phyloP scores from a whole-genome alignment of 2,329 filamentous ascomycete genomes.

The Aspergillus amoenus region DNA sequence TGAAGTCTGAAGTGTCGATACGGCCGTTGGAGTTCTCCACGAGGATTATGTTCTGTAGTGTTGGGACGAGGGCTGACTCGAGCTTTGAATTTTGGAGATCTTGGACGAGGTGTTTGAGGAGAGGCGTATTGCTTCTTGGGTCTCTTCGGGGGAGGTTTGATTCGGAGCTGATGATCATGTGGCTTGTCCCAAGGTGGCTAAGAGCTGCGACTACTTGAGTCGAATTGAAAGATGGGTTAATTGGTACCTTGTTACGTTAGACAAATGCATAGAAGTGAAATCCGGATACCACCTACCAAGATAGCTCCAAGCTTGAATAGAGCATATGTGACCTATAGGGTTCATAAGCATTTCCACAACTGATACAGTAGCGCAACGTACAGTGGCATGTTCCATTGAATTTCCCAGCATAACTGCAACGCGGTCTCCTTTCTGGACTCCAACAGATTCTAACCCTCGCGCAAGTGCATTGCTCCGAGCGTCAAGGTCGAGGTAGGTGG shows the following conservation, averaged over 20 bases:
- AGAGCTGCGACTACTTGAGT: constrained; percentile 76
- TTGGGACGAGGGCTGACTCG: constrained; percentile 62
- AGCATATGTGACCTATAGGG: constrained; percentile 66
- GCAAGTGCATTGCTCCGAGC: constrained; percentile 73
- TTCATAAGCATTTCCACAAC: constrained; percentile 12
- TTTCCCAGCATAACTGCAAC: constrained; percentile 88
- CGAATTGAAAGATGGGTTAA: constrained; percentile 87
- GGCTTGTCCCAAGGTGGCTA: constrained; percentile 67
- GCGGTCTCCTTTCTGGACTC: constrained; percentile 77
- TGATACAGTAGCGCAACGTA: constrained; percentile 41
- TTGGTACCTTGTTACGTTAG: constrained; percentile 59
- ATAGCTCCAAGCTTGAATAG: constrained; percentile 93
- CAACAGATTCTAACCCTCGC: constrained; percentile 64
- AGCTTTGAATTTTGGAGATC: constrained; percentile 47
- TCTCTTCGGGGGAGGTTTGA: constrained; percentile 73
- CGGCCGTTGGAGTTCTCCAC: constrained; percentile 72
- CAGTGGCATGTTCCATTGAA: constrained; percentile 74
- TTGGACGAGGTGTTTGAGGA: constrained; percentile 56
- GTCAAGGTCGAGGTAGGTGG: constrained; percentile 77
- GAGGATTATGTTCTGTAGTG: constrained; percentile 68
- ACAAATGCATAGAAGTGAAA: not conserved
- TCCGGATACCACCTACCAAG: constrained; percentile 53
- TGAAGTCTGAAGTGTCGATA: constrained; percentile 46
- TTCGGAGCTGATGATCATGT: constrained; percentile 82
- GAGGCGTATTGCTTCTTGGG: constrained; percentile 59